Evolutionary conservation across 2,329 filamentous ascomycete species (phyloP).

Genomic region (Calonectria henricotiae): DNA sequence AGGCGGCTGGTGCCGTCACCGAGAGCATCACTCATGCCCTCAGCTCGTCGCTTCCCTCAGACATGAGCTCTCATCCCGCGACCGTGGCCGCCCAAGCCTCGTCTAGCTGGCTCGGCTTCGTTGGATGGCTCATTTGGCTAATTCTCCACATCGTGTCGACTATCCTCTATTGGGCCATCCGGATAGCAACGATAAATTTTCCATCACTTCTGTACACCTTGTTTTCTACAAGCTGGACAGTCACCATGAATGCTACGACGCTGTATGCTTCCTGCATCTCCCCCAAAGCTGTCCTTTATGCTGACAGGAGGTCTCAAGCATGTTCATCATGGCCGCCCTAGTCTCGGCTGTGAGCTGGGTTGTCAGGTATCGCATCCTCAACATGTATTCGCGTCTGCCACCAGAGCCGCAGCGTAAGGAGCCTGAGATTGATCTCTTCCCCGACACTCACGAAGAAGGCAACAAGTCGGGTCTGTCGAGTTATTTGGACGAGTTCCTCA

Average conservation of each 20-base stretch:
- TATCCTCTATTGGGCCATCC: constrained; percentile 84
- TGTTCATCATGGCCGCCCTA: constrained; percentile 83
- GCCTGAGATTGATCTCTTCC: constrained; percentile 94
- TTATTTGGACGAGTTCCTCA: constrained; percentile 97
- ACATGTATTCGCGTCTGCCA: constrained; percentile 95
- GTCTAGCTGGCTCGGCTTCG: constrained; percentile 72
- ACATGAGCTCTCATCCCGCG: constrained; percentile 58
- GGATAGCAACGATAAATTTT: constrained; percentile 89
- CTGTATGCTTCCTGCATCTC: constrained; percentile 71
- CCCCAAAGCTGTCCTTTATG: constrained; percentile 19
- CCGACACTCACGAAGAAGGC: constrained; percentile 91
- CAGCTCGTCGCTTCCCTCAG: constrained; percentile 58
- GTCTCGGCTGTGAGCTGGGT: constrained; percentile 94
- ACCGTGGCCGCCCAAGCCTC: constrained; percentile 60
- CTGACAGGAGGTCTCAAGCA: constrained; percentile 62
- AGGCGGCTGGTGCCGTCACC: constrained; percentile 56
- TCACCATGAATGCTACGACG: constrained; percentile 99
- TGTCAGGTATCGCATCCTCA: constrained; percentile 94
- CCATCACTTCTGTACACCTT: constrained; percentile 92
- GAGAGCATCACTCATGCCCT: constrained; percentile 55
- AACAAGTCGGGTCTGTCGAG: constrained; percentile 94
- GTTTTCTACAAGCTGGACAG: constrained; percentile 93
- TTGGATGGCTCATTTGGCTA: constrained; percentile 71
- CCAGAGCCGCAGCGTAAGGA: constrained; percentile 97
- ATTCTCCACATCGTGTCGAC: constrained; percentile 72